Percentiles rank a stretch among this genome's conserved stretches.
Conservation (phyloP, 768 basidiomycete genomes). For the Leccinum imitatum region DNA sequence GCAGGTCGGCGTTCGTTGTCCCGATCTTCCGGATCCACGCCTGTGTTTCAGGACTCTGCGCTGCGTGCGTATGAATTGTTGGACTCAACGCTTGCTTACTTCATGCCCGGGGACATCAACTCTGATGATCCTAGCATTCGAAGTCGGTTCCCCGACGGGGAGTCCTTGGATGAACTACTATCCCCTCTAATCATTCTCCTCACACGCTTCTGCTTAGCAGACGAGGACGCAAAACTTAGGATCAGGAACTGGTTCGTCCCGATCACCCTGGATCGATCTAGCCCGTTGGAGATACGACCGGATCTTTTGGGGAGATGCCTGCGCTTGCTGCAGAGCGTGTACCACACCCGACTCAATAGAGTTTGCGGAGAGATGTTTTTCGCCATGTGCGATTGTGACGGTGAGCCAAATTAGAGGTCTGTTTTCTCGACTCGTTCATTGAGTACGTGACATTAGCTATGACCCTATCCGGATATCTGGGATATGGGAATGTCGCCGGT, state of each 20-base stretch:
- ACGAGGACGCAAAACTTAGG: constrained; percentile 53
- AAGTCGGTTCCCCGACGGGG: constrained; percentile 40
- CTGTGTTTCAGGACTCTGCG: constrained; percentile 46
- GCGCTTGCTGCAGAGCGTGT: constrained; percentile 71
- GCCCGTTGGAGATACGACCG: constrained; percentile 67
- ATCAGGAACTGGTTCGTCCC: constrained; percentile 75
- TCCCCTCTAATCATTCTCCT: constrained; percentile 77
- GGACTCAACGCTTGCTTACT: constrained; percentile 55
- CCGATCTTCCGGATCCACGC: constrained; percentile 46
- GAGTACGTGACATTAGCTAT: constrained; percentile 45
- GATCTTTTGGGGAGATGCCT: constrained; percentile 80
- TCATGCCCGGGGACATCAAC: constrained; percentile 64
- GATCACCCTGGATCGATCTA: constrained; percentile 73
- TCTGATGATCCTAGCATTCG: constrained; percentile 65
- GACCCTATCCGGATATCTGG: constrained; percentile 72
- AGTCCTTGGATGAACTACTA: constrained; percentile 72
- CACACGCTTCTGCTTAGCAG: constrained; percentile 64
- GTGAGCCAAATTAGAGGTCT: constrained; percentile 33
- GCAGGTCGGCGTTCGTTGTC: constrained; percentile 37
- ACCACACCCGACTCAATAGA: constrained; percentile 70
- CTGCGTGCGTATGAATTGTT: constrained; percentile 68
- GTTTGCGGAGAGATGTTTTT: constrained; percentile 86
- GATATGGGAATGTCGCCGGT: constrained; percentile 95
- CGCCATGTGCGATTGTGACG: constrained; percentile 77
- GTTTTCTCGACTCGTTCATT: background rate